Base-by-base conservation (phyloP, 169 alveolate genomes). In the Eimeria praecox region DNA sequence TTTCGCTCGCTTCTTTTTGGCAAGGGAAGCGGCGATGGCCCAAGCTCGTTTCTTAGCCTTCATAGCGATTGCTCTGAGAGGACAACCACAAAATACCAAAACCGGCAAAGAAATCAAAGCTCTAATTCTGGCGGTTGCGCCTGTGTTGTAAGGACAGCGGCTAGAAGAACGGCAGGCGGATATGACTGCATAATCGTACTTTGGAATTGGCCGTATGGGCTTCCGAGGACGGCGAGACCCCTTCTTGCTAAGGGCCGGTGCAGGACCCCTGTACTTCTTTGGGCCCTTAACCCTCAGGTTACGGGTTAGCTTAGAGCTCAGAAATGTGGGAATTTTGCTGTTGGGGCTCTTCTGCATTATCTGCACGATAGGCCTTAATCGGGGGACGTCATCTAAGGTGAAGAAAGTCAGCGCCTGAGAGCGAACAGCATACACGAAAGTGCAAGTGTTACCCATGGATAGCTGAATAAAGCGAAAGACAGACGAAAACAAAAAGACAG, bases 321-420 rank as follows among this genome's bases (percentile, higher is more conserved):
- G 66, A 82, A 90, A 94, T 42, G 64, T 42, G n/a, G 96, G 96
- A 20, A 94, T 83, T 56, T 71, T 56, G 94, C 96, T 78, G 64
- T 82, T 87, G 52, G 95, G 86, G 38, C 91, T 94, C 90, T 94
- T 90, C 44, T 75, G 96, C 96, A 94, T 94, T 54, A 94, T 90
- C 40, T 83, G 89, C 46, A 94, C 96, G 24, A 94, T 90, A 27
- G 78, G 88, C 24, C 95, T 59, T 42, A 94, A 59, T 2, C 77
- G 8, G 62, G 96, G 94, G 8, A 94, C 73, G 54, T 94, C 96
- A 24, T 80, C 89, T 16, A 83, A 27, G 0, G 96, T 94, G 49
- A 78, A 94, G 78, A 94, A 94, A 1, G 96, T 94, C 69, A 94
- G 38, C 24, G 96, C 96, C 96, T 94, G 93, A 9, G 49, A 5